Conservation (phyloP, 2,329 filamentous ascomycete species). For the Chaetothyriales sp. region DNA sequence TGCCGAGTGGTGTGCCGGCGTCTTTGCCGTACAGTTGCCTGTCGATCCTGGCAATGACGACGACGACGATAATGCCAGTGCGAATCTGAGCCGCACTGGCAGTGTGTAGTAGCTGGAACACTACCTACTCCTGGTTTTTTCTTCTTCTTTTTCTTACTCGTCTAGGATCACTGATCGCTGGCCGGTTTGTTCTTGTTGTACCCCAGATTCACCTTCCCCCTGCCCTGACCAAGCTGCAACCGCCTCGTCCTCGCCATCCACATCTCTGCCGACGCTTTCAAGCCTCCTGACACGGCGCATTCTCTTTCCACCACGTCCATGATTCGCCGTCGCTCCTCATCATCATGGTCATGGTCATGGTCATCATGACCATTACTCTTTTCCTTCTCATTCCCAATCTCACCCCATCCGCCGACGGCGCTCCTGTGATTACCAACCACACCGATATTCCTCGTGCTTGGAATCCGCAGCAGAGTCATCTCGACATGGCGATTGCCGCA, state of each 20-base stretch:
- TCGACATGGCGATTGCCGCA: conserved; percentile 40
- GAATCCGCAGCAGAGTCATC: conserved; percentile 80
- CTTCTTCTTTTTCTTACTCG: too few relatives aligned
- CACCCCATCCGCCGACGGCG: conserved; percentile 8
- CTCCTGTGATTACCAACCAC: conserved; percentile 49
- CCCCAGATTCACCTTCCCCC: conserved; percentile 21
- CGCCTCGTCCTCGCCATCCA: conserved; percentile 39
- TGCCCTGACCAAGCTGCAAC: conserved; percentile 32
- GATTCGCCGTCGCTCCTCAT: conserved; percentile 35
- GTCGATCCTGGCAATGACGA: conserved; percentile 18
- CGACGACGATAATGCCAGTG: conserved; percentile 6
- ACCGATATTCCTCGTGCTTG: conserved; percentile 75
- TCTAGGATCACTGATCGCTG: neutral
- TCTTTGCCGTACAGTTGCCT: conserved; percentile 34
- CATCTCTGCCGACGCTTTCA: conserved; percentile 29
- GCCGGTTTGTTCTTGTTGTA: neutral
- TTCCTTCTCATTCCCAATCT: conserved; percentile 4
- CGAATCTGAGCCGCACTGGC: conserved; percentile 13
- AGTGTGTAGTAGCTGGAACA: conserved; percentile 7
- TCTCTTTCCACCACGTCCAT: conserved; percentile 46
- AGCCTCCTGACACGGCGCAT: conserved; percentile 28
- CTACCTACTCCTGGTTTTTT: neutral
- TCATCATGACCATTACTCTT: conserved; percentile 15
- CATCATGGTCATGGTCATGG: too few relatives aligned
- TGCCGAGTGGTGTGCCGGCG: conserved; percentile 43